Evolutionary conservation across 768 basidiomycete species (phyloP), one percentile per base, ranked within the genome.

Genomic region (Imleria badia): DNA sequence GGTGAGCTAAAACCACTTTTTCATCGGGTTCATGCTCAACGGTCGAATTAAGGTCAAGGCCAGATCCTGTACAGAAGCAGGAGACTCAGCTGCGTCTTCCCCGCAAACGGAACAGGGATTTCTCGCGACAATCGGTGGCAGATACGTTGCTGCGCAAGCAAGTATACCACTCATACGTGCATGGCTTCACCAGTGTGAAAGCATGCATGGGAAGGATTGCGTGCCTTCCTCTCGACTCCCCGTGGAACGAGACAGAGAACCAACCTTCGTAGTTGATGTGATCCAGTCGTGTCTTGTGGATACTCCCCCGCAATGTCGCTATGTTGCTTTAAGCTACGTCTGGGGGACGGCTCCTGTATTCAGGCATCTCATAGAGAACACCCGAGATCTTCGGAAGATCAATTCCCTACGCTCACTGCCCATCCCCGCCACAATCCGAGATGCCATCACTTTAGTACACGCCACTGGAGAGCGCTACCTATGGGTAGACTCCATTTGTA

Each of bases 401-500:
- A 0, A 9, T 46, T 34, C 45, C 33, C 15, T 46, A 14, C 26
- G 6, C 6, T 26, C 26, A 6, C 26, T 26, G 6, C 45, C 51
- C 8, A 50, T 69, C 23, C 63, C 66, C 5, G 23, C 54, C 19
- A 67, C 66, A 3, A 65, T 68, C 29, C 43, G 50, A 40, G 68
- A 68, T 44, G 61, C 68, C 12, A 55, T 26, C 2, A 52, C 56
- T 5, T 43, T 70, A 11, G 55, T 59, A 11, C 56, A 36, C 8
- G 43, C 47, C 31, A 60, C 68, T 12, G 59, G 64, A 34, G 56
- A 64, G 42, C 59, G 59, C 15, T 69, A 69, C 36, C 39, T 66
- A 29, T 66, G 67, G 65, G 59, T 69, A 6, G 67, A 66, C 20
- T 54, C 65, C 6, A 17, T 66, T 1, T 66, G 65, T 11, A 69